Conservation (phyloP, 805 yeast genomes). For the Saccharomycopsis babjevae region DNA sequence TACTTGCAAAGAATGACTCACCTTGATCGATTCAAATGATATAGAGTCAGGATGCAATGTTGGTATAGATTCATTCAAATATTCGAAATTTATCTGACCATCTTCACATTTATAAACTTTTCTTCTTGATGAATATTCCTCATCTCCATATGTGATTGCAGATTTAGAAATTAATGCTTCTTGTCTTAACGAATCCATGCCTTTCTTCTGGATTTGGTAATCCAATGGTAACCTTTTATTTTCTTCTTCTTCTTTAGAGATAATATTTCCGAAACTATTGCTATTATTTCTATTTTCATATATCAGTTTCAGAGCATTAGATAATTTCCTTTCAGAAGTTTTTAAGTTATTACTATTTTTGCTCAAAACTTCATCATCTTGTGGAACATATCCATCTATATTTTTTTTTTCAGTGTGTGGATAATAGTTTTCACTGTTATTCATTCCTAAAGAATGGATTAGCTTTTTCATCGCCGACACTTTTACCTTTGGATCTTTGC, state of each 20-base stretch:
- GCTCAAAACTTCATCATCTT: not conserved
- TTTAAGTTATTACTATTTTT: not conserved
- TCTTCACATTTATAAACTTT: conserved; percentile 1
- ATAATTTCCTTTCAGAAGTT: not conserved
- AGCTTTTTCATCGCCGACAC: not conserved
- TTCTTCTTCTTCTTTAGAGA: not conserved
- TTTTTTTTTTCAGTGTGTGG: not conserved
- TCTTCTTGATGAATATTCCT: conserved; percentile 1
- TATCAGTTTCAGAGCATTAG: not conserved
- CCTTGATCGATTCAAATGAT: conserved; percentile 50
- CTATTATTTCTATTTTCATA: not conserved
- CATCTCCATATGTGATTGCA: conserved; percentile 9
- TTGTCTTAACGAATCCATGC: not conserved
- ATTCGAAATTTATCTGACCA: conserved; percentile 3
- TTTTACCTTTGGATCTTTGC: conserved; percentile 1
- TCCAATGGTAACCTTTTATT: conserved; percentile 10
- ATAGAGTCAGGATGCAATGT: conserved; percentile 50
- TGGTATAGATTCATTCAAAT: conserved; percentile 5
- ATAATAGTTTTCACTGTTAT: not conserved
- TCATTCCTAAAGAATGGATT: not conserved
- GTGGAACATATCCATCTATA: not conserved
- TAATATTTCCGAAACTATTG: not conserved
- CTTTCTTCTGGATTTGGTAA: conserved; percentile 1
- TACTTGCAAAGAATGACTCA: conserved; percentile 60
- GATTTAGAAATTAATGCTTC: conserved; percentile 8